These are phyloP conservation scores for Aspergillus campestris DNA, from an alignment of 495 filamentous ascomycete genomes.

Conservation along the genomic window DNA sequence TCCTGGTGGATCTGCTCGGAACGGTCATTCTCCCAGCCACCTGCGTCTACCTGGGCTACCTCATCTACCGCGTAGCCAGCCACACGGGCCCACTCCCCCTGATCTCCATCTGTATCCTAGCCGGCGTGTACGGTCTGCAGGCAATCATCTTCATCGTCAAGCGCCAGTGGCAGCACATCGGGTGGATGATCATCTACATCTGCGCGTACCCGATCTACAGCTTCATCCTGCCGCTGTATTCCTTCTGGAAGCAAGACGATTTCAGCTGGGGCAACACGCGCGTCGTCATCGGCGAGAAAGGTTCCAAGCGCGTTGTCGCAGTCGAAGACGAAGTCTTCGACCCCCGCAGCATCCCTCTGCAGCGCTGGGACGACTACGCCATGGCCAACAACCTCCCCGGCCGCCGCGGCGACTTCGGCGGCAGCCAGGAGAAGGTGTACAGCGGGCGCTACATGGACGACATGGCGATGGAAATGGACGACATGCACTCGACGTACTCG, in stretches of 20 bases:
- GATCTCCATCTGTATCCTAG: constrained; percentile 82
- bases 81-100: constrained; percentile 69
- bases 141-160: constrained; percentile 93
- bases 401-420: constrained; percentile 57
- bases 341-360: constrained; percentile 83
- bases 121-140: constrained; percentile 89
- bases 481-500: constrained; percentile 94
- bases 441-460: constrained; percentile 52
- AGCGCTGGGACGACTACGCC: constrained; percentile 98
- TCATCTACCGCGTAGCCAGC: constrained; percentile 72
- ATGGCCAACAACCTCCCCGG: constrained; percentile 81
- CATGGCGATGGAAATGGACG: constrained; percentile 81
- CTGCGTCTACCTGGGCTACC: constrained; percentile 80
- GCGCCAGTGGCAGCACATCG: constrained; percentile 93
- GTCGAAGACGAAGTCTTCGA: constrained; percentile 84
- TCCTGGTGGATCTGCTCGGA: constrained; percentile 89
- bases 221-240: constrained; percentile 87
- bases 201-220: constrained; percentile 89
- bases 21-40: constrained; percentile 91
- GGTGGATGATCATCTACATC: constrained; percentile 99
- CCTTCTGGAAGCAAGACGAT: constrained; percentile 99
- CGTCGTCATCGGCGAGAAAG: constrained; percentile 90
- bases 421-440: constrained; percentile 55
- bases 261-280: constrained; percentile 98
- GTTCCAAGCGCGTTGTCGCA: constrained; percentile 78